Evolutionary conservation across 2,329 filamentous ascomycete genomes (phyloP).

Genomic region (Colletotrichum orbiculare): DNA sequence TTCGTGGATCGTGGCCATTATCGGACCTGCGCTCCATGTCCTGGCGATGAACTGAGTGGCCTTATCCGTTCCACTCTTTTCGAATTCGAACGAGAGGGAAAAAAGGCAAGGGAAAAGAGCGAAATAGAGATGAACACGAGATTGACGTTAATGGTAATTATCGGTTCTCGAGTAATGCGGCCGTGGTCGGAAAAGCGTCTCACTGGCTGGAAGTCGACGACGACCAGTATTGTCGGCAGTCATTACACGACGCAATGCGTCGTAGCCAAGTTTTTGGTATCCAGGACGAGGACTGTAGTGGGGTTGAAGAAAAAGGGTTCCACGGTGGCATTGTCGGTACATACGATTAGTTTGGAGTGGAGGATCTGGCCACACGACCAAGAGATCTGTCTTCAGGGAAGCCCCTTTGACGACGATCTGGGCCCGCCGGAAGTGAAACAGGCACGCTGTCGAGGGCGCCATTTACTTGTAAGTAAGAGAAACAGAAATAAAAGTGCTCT

Average conservation of each 20-base stretch:
- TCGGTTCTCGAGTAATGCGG: slow-evolving; percentile 12
- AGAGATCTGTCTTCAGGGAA: slow-evolving; percentile 9
- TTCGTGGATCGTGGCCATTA: slow-evolving; percentile 30
- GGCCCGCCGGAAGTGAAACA: neutral
- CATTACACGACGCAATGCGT: slow-evolving; percentile 4
- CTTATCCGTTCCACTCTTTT: neutral
- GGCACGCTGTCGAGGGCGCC: no score
- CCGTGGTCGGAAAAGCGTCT: neutral
- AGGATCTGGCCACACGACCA: neutral
- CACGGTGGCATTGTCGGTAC: slow-evolving; percentile 2
- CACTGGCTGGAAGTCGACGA: neutral
- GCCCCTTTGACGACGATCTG: slow-evolving; percentile 4
- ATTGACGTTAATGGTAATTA: neutral
- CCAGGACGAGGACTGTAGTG: no score
- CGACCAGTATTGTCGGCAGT: slow-evolving; percentile 1
- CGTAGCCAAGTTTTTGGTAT: neutral
- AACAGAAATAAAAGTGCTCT: no score
- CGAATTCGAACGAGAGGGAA: slow-evolving; percentile 9
- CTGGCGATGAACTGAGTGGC: slow-evolving; percentile 16
- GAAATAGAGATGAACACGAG: slow-evolving; percentile 9
- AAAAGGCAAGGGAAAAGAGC: neutral
- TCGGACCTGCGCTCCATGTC: slow-evolving; percentile 1
- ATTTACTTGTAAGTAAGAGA: no score
- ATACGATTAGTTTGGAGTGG: slow-evolving; percentile 1
- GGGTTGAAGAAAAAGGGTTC: neutral